These are phyloP conservation scores for Myxozyma vanderwaltii DNA, from an alignment of 805 yeast species.

Conservation along the genomic window DNA sequence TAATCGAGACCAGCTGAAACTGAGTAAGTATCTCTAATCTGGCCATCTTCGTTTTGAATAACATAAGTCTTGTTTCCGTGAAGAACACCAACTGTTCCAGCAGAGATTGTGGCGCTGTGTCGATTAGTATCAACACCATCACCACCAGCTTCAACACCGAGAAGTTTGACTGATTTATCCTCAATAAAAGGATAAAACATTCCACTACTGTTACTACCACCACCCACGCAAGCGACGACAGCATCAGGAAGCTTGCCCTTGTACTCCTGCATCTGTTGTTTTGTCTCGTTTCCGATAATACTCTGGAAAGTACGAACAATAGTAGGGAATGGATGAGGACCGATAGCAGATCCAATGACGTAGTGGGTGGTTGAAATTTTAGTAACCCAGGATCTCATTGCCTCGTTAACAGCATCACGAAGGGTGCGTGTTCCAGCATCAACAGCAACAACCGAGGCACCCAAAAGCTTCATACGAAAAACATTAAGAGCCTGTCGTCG, in stretches of 20 bases:
- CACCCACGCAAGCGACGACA: constrained; percentile 98
- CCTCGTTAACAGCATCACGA: constrained; percentile 98
- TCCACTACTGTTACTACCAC: constrained; percentile 97
- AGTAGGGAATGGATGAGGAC: constrained; percentile 99
- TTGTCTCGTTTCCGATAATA: constrained; percentile 93
- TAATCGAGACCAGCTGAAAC: constrained; percentile 98
- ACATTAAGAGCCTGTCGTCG: constrained; percentile 98
- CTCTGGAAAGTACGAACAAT: constrained; percentile 97
- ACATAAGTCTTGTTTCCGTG: constrained; percentile 97
- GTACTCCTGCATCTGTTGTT: constrained; percentile 78
- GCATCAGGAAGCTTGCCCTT: constrained; percentile 91
- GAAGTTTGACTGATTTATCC: constrained; percentile 70
- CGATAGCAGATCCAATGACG: constrained; percentile 97
- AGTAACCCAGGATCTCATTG: constrained; percentile 94
- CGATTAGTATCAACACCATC: constrained; percentile 86
- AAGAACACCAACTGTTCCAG: constrained; percentile 94
- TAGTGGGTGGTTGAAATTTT: constrained; percentile 85
- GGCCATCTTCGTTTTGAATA: constrained; percentile 89
- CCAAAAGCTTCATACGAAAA: constrained; percentile 93
- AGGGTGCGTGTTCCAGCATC: constrained; percentile 93
- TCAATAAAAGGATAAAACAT: constrained; percentile 92
- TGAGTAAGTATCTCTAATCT: constrained; percentile 95
- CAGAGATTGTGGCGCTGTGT: constrained; percentile 95
- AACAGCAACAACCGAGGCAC: constrained; percentile 93
- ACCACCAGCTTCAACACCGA: constrained; percentile 99